A percentile compares a stretch with the other conserved stretches of the same genome.
Evolutionary conservation across 2,329 filamentous ascomycete genomes (phyloP).

Genomic region (Ilyonectria robusta): DNA sequence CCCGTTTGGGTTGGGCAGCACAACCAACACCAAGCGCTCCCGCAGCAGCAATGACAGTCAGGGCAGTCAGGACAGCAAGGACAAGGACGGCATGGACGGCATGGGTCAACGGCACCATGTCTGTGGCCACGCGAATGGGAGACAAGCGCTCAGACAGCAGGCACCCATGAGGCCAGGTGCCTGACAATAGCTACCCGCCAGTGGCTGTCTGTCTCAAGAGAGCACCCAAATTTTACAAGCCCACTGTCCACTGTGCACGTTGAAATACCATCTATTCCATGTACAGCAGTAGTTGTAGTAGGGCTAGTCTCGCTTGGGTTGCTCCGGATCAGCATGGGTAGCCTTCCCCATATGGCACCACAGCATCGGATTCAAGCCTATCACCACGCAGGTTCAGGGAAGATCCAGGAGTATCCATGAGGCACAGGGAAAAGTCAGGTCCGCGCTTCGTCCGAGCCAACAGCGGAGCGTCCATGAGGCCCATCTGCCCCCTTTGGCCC

Average conservation of each 20-base stretch:
- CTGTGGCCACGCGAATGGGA: not conserved
- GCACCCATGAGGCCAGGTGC: not conserved
- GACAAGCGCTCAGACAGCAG: not conserved
- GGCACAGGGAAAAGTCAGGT: not conserved
- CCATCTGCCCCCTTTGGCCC: not conserved
- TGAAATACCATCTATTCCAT: not conserved
- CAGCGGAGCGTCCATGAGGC: not conserved
- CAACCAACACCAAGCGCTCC: not conserved
- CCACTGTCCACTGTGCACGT: not conserved
- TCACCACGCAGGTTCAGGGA: not conserved
- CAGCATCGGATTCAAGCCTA: not conserved
- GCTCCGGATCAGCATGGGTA: conserved; percentile 13
- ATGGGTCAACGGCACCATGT: not conserved
- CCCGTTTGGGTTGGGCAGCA: conserved; percentile 26
- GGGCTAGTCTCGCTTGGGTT: not conserved
- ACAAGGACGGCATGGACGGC: not conserved
- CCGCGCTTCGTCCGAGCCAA: not conserved
- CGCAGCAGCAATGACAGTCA: not conserved
- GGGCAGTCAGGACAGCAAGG: not conserved
- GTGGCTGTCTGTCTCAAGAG: not conserved
- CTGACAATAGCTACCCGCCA: not conserved
- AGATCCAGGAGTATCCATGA: not conserved
- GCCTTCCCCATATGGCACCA: conserved; percentile 16
- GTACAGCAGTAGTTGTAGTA: not conserved
- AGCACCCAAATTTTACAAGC: not conserved